Evolutionary conservation across 108 stramenopile genomes (phyloP), one percentile per base, ranked within the genome.

Genomic region (Cyclotella distinguenda): DNA sequence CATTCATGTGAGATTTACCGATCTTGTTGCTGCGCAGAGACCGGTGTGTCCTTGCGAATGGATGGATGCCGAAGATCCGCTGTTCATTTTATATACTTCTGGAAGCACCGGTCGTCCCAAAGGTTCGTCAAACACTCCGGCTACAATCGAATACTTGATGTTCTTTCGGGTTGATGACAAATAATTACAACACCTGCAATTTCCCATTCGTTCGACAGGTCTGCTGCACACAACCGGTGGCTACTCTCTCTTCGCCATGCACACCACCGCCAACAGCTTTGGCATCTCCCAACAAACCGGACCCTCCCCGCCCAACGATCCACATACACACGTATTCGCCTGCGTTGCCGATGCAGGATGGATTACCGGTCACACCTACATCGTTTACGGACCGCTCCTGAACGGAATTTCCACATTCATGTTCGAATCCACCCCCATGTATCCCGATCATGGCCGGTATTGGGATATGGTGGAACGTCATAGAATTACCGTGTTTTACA

Each of bases 291-390:
- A 76, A 58, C 66, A 63, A 53, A 68, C 74, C 7, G 66, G 66
- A 15, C 74, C 74, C 33, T 68, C 61, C 25, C 32, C 43, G 40
- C 55, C 60, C 3, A 28, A 62, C 21, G 45, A 48, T 27, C 56
- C 66, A 7, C 60, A 71, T 44, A 57, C 40, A 49, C 97, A 99
- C 74, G 76, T 99, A 40, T 97, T 92, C 77, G 96, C 96, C 0
- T 99, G 98, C 72, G 97, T 99, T 12, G 97, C 96, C 0, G 96
- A 97, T 70, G 87, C 88, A 42, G 96, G 96, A 19, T 98, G 97
- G 96, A 98, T 99, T 64, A 98, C 98, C 11, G 96, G 97, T 6
- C 97, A 97, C 66, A 86, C 89, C n/a, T 97, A 98, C 80, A 95
- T 97, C 57, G 90, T 96, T 19, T 97, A 97, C 67, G 96, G 96